A percentile compares a stretch with the other conserved stretches of the same genome.
Conservation (phyloP, 495 filamentous ascomycete genomes). For the Xeromyces bisporus region DNA sequence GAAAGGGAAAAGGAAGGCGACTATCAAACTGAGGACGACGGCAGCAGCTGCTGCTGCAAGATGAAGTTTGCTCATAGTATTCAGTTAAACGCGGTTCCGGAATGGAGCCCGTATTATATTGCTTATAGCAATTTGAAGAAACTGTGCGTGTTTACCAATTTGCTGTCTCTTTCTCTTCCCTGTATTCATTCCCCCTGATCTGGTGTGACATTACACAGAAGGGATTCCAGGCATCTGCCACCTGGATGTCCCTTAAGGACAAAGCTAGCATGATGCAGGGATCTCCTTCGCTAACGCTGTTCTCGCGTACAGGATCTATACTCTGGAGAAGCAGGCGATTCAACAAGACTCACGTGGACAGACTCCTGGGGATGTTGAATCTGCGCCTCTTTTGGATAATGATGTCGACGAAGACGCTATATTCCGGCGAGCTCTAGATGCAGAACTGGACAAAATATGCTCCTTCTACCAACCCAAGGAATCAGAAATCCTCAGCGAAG, state of each 20-base stretch:
- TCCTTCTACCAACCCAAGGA: conserved; percentile 83
- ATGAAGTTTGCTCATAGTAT: conserved; percentile 99
- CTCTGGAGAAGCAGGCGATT: conserved; percentile 61
- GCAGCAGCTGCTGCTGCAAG: no score
- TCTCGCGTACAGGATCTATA: conserved; percentile 54
- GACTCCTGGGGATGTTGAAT: conserved; percentile 50
- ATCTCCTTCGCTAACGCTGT: no score
- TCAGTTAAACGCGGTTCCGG: conserved; percentile 97
- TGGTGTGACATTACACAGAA: conserved; percentile 16
- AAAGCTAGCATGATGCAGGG: no score
- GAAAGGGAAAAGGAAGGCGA: conserved; percentile 19
- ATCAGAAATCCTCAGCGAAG: conserved; percentile 62
- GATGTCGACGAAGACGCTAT: conserved; percentile 52
- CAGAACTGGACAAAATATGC: conserved; percentile 83
- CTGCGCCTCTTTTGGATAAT: conserved; percentile 57
- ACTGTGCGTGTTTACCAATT: conserved; percentile 42
- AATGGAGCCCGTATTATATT: conserved; percentile 97
- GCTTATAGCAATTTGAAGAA: conserved; percentile 98
- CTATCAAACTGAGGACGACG: no score
- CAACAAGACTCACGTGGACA: conserved; percentile 26
- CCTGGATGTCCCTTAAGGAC: no score
- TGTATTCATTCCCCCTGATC: not conserved
- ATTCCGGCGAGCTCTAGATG: conserved; percentile 67
- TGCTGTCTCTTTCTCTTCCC: not conserved
- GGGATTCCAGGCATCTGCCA: no score